Conservation (phyloP, 805 yeast genomes). For the Barnettozyma siamensis region DNA sequence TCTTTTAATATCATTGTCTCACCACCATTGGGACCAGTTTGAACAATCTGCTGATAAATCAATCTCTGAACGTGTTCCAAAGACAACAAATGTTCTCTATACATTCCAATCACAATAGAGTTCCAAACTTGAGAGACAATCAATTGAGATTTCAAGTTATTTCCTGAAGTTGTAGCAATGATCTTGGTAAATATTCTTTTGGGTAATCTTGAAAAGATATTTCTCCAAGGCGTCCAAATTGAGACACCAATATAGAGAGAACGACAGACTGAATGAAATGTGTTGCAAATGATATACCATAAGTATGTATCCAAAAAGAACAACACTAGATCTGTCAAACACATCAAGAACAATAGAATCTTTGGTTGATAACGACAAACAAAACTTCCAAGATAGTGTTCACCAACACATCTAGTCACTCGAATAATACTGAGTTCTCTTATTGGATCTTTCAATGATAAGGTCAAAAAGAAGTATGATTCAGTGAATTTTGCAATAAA, state of each 20-base stretch:
- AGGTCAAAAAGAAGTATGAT: slow-evolving; percentile 71
- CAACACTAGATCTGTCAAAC: slow-evolving; percentile 57
- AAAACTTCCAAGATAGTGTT: slow-evolving; percentile 43
- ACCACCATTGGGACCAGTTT: slow-evolving; percentile 29
- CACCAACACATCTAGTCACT: slow-evolving; percentile 57
- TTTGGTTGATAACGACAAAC: slow-evolving; percentile 54
- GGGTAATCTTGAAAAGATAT: slow-evolving; percentile 69
- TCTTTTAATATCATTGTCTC: slow-evolving; percentile 48
- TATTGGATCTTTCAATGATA: slow-evolving; percentile 68
- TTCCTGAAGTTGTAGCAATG: slow-evolving; percentile 58
- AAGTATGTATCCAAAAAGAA: slow-evolving; percentile 78
- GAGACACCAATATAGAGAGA: slow-evolving; percentile 75
- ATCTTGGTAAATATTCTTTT: slow-evolving; percentile 70
- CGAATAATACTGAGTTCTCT: slow-evolving; percentile 58
- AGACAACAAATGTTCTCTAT: slow-evolving; percentile 96
- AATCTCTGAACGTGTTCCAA: slow-evolving; percentile 97
- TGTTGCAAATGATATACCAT: slow-evolving; percentile 82
- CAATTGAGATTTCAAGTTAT: slow-evolving; percentile 94
- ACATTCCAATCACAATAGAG: slow-evolving; percentile 96
- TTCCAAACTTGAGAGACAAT: slow-evolving; percentile 98
- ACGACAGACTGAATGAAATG: slow-evolving; percentile 63
- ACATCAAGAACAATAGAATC: slow-evolving; percentile 47
- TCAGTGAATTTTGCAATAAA: slow-evolving; percentile 66
- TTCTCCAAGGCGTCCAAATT: slow-evolving; percentile 87
- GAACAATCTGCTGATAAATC: slow-evolving; percentile 82